Evolutionary conservation across 2,329 filamentous ascomycete genomes (phyloP).

Genomic region (Aspergillus udagawae): DNA sequence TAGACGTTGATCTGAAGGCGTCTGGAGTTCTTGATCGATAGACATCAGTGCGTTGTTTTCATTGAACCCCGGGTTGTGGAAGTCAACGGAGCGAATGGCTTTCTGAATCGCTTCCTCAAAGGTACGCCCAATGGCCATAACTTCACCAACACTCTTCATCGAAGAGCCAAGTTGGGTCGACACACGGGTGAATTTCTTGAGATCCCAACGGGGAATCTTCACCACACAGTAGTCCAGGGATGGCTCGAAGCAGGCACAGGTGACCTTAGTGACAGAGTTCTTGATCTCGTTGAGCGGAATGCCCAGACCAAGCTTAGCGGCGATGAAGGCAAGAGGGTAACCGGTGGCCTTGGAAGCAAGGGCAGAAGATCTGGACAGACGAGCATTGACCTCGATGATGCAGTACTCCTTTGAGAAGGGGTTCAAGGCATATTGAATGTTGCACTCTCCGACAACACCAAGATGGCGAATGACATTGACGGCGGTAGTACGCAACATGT

Average conservation of each 20-base stretch:
- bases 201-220: constrained; percentile 97
- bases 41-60: constrained; percentile 90
- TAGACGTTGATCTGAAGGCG: constrained; percentile 91
- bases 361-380: constrained; percentile 90
- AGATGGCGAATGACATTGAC: constrained; percentile 97
- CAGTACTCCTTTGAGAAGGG: constrained; percentile 95
- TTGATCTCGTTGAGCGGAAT: constrained; percentile 95
- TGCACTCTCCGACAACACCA: constrained; percentile 96
- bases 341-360: constrained; percentile 96
- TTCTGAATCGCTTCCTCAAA: constrained; percentile 99
- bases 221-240: constrained; percentile 97
- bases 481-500: constrained; percentile 95
- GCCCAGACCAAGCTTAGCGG: constrained; percentile 89
- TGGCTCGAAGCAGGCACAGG: constrained; percentile 96
- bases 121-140: constrained; percentile 95
- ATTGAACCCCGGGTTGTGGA: constrained; percentile 91
- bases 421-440: constrained; percentile 97
- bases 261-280: constrained; percentile 93
- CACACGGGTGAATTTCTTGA: constrained; percentile 98
- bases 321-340: constrained; percentile 93
- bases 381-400: constrained; percentile 98
- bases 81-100: constrained; percentile 91
- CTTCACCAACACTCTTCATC: constrained; percentile 99
- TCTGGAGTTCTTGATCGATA: constrained; percentile 93
- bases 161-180: constrained; percentile 94